phyloP scores from a whole-genome alignment of 129 eudicot genomes.

The Flaveria ramosissima region DNA sequence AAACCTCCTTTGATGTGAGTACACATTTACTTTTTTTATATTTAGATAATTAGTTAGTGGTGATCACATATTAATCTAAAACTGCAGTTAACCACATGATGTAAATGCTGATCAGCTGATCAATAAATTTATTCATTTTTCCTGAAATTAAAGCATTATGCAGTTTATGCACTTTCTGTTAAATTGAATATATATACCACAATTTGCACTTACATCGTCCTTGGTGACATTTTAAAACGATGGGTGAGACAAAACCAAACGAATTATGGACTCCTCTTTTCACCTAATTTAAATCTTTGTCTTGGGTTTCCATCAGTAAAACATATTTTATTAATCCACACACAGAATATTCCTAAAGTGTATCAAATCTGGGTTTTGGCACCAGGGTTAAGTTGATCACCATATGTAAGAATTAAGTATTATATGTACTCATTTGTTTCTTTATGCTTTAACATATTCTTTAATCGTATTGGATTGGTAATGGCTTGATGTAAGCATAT shows the following conservation, averaged over 20 bases:
- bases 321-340: constrained; percentile 17
- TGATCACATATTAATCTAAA: not conserved
- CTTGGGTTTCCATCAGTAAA: constrained; percentile 13
- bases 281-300: constrained; percentile 33
- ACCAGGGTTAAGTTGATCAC: constrained; percentile 24
- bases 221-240: constrained; percentile 20
- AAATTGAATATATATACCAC: constrained; percentile 31
- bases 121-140: constrained; percentile 7
- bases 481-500: constrained; percentile 19
- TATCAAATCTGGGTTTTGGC: constrained; percentile 29
- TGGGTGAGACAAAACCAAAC: constrained; percentile 23
- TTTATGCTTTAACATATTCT: constrained; percentile 8
- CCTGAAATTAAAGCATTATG: not conserved
- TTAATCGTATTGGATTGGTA: constrained; percentile 6
- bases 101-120: constrained; percentile 16
- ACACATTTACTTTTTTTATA: constrained; percentile 6
- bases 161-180: constrained; percentile 32
- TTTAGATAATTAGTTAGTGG: not conserved
- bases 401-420: constrained; percentile 2
- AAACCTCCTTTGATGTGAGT: not conserved
- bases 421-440: constrained; percentile 2
- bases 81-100: constrained; percentile 3
- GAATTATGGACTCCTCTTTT: constrained; percentile 30
- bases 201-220: constrained; percentile 32
- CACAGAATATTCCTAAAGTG: constrained; percentile 36